Base-by-base conservation (phyloP, 257 asterid species). In the Gentiana dahurica region DNA sequence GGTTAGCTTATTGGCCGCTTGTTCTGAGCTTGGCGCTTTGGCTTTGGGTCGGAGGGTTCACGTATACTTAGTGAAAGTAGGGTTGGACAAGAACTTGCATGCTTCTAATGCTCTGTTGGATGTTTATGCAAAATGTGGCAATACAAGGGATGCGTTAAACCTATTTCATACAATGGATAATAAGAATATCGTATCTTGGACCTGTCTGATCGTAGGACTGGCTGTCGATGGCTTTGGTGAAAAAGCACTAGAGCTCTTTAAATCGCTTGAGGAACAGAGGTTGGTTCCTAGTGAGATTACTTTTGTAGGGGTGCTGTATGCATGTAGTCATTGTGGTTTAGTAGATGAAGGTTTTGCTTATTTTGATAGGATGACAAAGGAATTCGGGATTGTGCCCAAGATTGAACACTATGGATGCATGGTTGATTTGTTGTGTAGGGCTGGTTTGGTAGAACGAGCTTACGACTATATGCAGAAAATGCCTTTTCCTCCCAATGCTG, bases 301-400 rank as follows among this genome's bases (percentile, higher is more conserved):
- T 4, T 84, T 82, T 44, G 75, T 84, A 1, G 96, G 96, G 57
- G 93, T 87, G 61, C 65, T 82, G 46, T 84, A 87, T 60, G 96
- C 96, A 12, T 87, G 96, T 57, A 87, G 96, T 61, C 94, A 87
- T 68, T 84, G 94, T 48, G 93, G 96, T 9, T 65, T 84, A 82
- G 86, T 80, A 61, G 84, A 84, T 34, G 78, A 82, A 63, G 93
- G 89, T 55, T 84, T 80, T 51, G 60, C 73, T 35, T 78, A 84
- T 62, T 81, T 87, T 3, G 74, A 80, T 15, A 84, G 65, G 73
- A 84, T 87, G 96, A 51, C 62, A 34, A 59, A 63, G 38, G 75
- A 63, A 48, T 87, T 65, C 43, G 62, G 68, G 7, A 75, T 87
- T 13, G 78, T 71, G 51, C 89, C 95, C 13, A 81, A 78, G 74